Evolutionary conservation across 192 early-diverging fungal species (phyloP).

Genomic region (Linnemannia elongata): DNA sequence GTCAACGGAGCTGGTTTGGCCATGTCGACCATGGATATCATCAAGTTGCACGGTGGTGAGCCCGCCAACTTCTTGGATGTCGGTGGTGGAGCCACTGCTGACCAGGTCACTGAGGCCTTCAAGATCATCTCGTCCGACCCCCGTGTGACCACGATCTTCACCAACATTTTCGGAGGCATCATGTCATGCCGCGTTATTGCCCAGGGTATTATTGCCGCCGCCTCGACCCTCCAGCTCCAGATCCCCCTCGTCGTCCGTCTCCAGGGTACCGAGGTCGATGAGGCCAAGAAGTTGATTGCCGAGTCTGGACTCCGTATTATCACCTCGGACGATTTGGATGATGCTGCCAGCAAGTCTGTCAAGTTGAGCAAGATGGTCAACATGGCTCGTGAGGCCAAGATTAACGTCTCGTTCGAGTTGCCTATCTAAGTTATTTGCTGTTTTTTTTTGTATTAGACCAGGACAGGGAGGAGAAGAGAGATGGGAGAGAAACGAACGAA

Average conservation of each 20-base stretch:
- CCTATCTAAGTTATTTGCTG: slow-evolving; percentile 52
- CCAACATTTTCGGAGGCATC: slow-evolving; percentile 99
- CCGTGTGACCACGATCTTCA: slow-evolving; percentile 95
- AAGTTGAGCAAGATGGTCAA: slow-evolving; percentile 85
- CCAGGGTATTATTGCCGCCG: slow-evolving; percentile 96
- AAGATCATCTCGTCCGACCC: slow-evolving; percentile 99
- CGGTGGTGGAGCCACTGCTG: slow-evolving; percentile 94
- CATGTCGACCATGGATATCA: slow-evolving; percentile 99
- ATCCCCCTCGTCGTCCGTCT: slow-evolving; percentile 98
- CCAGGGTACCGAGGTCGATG: slow-evolving; percentile 91
- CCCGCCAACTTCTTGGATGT: slow-evolving; percentile 99
- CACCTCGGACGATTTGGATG: slow-evolving; percentile 94
- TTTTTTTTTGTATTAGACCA: neutral
- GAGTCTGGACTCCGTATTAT: slow-evolving; percentile 94
- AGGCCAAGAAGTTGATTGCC: slow-evolving; percentile 92
- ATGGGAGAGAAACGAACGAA: neutral
- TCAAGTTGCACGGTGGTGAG: slow-evolving; percentile 98
- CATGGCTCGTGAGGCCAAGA: slow-evolving; percentile 79
- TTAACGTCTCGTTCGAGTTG: slow-evolving; percentile 79
- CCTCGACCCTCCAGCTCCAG: slow-evolving; percentile 89
- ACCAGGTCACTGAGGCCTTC: slow-evolving; percentile 98
- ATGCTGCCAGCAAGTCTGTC: slow-evolving; percentile 93
- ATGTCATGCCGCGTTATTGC: slow-evolving; percentile 99
- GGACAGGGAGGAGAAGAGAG: neutral
- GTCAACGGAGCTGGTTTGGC: slow-evolving; percentile 99